phyloP scores from a whole-genome alignment of 345 rosid genomes.

The Salix brachista region DNA sequence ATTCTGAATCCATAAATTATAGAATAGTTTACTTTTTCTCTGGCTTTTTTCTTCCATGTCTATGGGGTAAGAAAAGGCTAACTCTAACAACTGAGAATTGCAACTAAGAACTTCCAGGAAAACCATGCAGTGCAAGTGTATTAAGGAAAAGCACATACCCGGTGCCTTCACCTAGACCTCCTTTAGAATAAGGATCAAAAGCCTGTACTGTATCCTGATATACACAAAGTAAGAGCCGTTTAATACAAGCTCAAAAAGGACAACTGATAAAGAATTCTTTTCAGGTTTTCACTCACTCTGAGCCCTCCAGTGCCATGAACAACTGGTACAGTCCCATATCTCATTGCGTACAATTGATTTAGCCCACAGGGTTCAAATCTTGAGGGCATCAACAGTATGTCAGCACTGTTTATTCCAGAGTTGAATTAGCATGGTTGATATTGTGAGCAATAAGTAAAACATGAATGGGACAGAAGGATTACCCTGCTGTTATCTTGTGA shows the following conservation, averaged over 20 bases:
- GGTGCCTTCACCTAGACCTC: conserved; percentile 68
- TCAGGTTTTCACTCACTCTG: conserved; percentile 49
- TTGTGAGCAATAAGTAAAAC: neutral
- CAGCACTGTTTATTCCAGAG: conserved; percentile 60
- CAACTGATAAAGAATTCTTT: neutral
- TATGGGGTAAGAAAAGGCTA: neutral
- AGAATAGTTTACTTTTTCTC: neutral
- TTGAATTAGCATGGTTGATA: neutral
- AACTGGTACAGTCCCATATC: conserved; percentile 90
- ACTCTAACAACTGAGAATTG: neutral
- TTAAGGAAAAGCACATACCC: conserved; percentile 51
- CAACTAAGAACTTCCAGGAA: neutral
- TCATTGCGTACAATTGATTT: conserved; percentile 94
- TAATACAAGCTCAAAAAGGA: neutral
- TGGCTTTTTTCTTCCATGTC: neutral
- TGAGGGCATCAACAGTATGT: conserved; percentile 95
- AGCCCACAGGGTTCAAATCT: conserved; percentile 96
- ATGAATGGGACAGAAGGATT: conserved; percentile 17
- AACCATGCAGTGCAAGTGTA: neutral
- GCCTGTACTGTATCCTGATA: conserved; percentile 83
- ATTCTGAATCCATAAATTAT: neutral
- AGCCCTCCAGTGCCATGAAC: conserved; percentile 97
- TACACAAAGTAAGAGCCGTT: neutral
- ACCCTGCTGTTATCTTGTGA: conserved; percentile 96
- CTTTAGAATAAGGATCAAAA: conserved; percentile 68